These are phyloP conservation scores for Rubia tinctorum DNA, from an alignment of 305 asterid species.

Conservation along the genomic window DNA sequence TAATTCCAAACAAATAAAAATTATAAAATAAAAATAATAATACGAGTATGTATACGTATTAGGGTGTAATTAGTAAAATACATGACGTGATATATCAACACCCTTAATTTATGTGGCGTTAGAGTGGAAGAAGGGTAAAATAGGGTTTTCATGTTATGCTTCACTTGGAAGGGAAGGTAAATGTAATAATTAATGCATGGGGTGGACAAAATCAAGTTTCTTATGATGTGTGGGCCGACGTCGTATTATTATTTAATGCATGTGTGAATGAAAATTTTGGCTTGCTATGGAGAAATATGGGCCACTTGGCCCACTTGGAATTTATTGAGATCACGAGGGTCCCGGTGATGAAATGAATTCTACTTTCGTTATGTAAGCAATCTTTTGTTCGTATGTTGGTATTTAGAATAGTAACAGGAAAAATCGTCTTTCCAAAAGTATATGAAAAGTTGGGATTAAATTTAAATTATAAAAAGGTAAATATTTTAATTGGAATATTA, in stretches of 20 bases:
- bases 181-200: background rate
- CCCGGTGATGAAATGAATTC: background rate
- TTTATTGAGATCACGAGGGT: slow-evolving; percentile 30
- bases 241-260: background rate
- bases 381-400: background rate
- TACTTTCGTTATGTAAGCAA: background rate
- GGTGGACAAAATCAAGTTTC: slow-evolving; percentile 10
- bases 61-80: no score
- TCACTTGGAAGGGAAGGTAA: slow-evolving; percentile 17
- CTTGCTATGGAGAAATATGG: slow-evolving; percentile 13
- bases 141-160: background rate
- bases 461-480: no score
- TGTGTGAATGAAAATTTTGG: background rate
- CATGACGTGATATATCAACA: no score
- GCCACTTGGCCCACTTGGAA: no score
- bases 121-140: background rate
- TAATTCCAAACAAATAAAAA: no score
- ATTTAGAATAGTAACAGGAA: no score
- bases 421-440: no score
- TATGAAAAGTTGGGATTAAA: no score
- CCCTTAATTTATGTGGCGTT: background rate
- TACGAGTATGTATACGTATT: no score
- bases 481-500: no score
- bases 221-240: slow-evolving; percentile 14
- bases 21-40: no score